Base-by-base conservation (phyloP, 2,329 filamentous ascomycete genomes). In the Coleophoma crateriformis region DNA sequence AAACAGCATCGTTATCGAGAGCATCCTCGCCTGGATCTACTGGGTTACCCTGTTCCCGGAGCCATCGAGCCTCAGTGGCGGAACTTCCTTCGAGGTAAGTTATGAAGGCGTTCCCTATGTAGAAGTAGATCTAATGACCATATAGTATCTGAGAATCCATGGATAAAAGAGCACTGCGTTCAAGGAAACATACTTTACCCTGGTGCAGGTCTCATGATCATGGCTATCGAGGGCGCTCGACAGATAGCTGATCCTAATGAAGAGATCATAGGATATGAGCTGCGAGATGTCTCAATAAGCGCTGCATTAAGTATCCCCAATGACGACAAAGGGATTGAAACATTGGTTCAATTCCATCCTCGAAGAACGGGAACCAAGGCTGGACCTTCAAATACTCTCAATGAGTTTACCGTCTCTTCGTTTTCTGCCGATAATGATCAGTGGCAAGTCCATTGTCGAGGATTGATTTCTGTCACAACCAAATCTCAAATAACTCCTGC, bases 101-200 rank as follows among this genome's bases (percentile, higher is more conserved):
- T 7, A 7, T 27, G 27, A 27, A 2, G 27, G 7, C 8, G 6
- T 27, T 4, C 27, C 27, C 5, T 27, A 27, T 27, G 27, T 2
- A 27, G 27, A 3, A 7, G 8, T 27, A 27, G 27, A 27, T 10
- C 27, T 27, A 27, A 27, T 27, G 6, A 10, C 27, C 27, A 27
- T 27, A 27, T 27, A 27, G 27, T 59, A 5, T 49, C 53, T 1
- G 55, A 66, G 33, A 46, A 53, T 1, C 57, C 59, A 8, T 67
- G 64, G 65, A 19, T 68, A 3, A 20, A 47, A 14, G 59, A 62
- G 19, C 65, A 68, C 34, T 22, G 22, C 12, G 45, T 66, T 6
- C 41, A 50, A 3, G 46, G 41, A 3, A 41, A 47, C 2, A 50
- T 61, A 19, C 48, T 66, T 1, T 67, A 61, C 41, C 65, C 65